Base-by-base conservation (phyloP, 257 asterid species). In the Solanum chmielewskii region DNA sequence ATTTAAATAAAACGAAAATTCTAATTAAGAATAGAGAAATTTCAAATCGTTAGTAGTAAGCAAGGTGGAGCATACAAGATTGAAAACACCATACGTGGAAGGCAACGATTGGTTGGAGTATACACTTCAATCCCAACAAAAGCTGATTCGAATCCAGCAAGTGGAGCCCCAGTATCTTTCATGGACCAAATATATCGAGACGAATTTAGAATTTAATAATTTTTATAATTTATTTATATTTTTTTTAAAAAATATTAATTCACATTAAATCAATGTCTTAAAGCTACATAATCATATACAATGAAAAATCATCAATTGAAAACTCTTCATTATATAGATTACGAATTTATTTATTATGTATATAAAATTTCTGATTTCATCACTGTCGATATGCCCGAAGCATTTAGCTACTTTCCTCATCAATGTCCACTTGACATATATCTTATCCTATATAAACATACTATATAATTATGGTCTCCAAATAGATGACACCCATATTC, bases 311-410 rank as follows among this genome's bases (percentile, higher is more conserved):
- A 59, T 20, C 25, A 20, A 8, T 56, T 56, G 11, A 56, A 56
- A 18, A 56, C 7, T n/a, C n/a, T 56, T 56, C n/a, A 18, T 18
- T 56, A 18, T 2, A 56, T 56, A 18, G 11, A 56, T 56, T 5
- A 59, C 5, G 8, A 44, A 20, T 7, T 59, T 59, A 59, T 59
- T 59, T 59, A 0, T 20, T 0, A 0, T 20, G 3, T 25, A 0
- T 20, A 7, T 9, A 2, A 64, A 64, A 64, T 64, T 64, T 64
- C 33, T 64, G 2, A 64, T 12, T 64, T 11, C 2, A 4, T 16
- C 16, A 64, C 2, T 0, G 15, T 4, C 1, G 39, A 35, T 35
- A 5, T 5, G 7, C 7, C 6, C 1, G 1, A 4, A 16, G 4
- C 8, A 5, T 16, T 27, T 41, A 68, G 29, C 80, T 23, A 74